phyloP scores from a whole-genome alignment of 2,329 filamentous ascomycete genomes.

The Colletotrichum trifolii region DNA sequence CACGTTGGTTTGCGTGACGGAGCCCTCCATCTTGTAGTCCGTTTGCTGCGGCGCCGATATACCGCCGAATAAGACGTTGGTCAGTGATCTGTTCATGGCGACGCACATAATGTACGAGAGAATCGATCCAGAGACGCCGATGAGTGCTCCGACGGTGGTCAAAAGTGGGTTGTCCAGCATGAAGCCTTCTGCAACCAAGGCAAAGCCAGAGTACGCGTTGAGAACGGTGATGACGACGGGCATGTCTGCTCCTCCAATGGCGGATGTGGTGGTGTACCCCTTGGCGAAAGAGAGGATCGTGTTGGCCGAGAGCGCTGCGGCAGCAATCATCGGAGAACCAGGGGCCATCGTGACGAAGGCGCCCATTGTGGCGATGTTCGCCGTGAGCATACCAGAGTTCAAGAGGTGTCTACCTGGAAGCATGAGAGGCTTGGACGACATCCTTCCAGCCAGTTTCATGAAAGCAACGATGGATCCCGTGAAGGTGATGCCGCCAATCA shows the following conservation, averaged over 20 bases:
- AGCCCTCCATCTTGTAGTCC: constrained; percentile 82
- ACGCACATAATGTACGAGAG: constrained; percentile 89
- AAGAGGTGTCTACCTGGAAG: constrained; percentile 80
- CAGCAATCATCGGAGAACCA: constrained; percentile 81
- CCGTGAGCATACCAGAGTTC: constrained; percentile 79
- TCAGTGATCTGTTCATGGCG: constrained; percentile 91
- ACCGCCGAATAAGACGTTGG: constrained; percentile 89
- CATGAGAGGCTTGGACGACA: constrained; percentile 80
- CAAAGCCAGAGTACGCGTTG: constrained; percentile 92
- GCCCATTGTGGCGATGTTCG: constrained; percentile 85
- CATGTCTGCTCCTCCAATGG: constrained; percentile 95
- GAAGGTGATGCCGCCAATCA: constrained; percentile 90
- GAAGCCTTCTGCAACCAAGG: constrained; percentile 88
- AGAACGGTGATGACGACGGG: constrained; percentile 90
- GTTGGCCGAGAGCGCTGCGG: constrained; percentile 80
- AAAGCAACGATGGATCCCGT: constrained; percentile 92
- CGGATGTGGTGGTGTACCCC: constrained; percentile 87
- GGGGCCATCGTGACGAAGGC: constrained; percentile 86
- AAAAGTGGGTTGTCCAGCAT: constrained; percentile 91
- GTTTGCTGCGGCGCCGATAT: constrained; percentile 69
- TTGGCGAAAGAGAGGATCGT: constrained; percentile 84
- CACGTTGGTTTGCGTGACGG: constrained; percentile 80
- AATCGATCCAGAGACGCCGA: constrained; percentile 89
- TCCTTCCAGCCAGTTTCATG: constrained; percentile 83
- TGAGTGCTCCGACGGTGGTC: constrained; percentile 86